Conservation (phyloP, 768 basidiomycete genomes). For the Multifurca ochricompacta region DNA sequence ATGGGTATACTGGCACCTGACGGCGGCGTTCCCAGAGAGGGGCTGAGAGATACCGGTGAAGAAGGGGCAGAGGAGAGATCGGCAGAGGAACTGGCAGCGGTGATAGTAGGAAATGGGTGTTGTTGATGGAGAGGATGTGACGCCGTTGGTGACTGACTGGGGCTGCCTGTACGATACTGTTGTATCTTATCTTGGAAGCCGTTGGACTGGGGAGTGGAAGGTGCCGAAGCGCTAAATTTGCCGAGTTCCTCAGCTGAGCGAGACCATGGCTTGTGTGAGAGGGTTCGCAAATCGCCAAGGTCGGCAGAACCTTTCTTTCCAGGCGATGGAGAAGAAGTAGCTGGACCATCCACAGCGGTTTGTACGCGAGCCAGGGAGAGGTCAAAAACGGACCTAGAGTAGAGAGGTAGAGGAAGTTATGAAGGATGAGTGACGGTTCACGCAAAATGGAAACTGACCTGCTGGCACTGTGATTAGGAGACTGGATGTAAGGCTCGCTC, state of each 20-base stretch:
- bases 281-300: slow-evolving; percentile 59
- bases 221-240: slow-evolving; percentile 36
- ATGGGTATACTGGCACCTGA: slow-evolving; percentile 20
- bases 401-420: slow-evolving; percentile 6
- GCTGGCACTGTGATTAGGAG: slow-evolving; percentile 33
- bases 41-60: slow-evolving; percentile 27
- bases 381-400: slow-evolving; percentile 56
- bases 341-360: slow-evolving; percentile 34
- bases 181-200: slow-evolving; percentile 55
- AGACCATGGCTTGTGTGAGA: slow-evolving; percentile 71
- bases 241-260: slow-evolving; percentile 73
- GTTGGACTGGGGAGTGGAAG: slow-evolving; percentile 34
- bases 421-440: neutral
- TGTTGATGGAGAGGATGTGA: slow-evolving; percentile 20
- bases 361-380: slow-evolving; percentile 40
- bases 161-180: slow-evolving; percentile 51
- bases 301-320: slow-evolving; percentile 29
- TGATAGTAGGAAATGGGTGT: slow-evolving; percentile 30
- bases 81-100: slow-evolving; percentile 15
- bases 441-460: slow-evolving; percentile 36
- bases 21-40: slow-evolving; percentile 24
- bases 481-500: slow-evolving; percentile 38
- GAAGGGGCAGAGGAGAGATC: slow-evolving; percentile 15
- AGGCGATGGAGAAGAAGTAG: slow-evolving; percentile 28
- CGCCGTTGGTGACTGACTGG: slow-evolving; percentile 24